A percentile compares a stretch with the other conserved stretches of the same genome.
phyloP scores from a whole-genome alignment of 345 rosid species.

The Kandelia obovata region DNA sequence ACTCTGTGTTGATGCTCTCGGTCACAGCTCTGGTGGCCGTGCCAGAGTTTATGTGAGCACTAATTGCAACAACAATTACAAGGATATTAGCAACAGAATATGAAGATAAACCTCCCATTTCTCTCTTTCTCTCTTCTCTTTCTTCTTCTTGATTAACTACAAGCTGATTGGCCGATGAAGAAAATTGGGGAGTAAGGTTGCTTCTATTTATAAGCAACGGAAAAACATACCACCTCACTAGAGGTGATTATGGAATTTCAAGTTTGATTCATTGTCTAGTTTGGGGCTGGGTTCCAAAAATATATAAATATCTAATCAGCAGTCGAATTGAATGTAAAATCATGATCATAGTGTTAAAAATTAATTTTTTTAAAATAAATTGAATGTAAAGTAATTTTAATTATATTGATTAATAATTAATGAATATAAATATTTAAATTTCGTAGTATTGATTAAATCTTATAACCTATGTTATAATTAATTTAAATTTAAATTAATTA shows the following conservation, averaged over 20 bases:
- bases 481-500: no score
- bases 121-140: not conserved
- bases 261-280: no score
- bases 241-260: constrained; percentile 4
- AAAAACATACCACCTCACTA: not conserved
- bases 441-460: no score
- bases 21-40: constrained; percentile 26
- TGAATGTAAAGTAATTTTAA: no score
- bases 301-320: no score
- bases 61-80: constrained; percentile 17
- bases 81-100: constrained; percentile 10
- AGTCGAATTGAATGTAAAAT: no score
- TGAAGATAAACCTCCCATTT: constrained; percentile 21
- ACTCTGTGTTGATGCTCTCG: constrained; percentile 35
- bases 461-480: no score
- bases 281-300: no score
- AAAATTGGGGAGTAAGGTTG: not conserved
- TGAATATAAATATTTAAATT: no score
- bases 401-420: no score
- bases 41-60: constrained; percentile 13
- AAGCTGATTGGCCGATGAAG: constrained; percentile 17
- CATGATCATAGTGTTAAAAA: no score
- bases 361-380: no score
- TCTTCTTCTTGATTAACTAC: not conserved
- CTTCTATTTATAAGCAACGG: constrained; percentile 21